Percentiles rank a stretch among this genome's conserved stretches.
phyloP scores from a whole-genome alignment of 208 protist genomes.

The Lotmaria passim region DNA sequence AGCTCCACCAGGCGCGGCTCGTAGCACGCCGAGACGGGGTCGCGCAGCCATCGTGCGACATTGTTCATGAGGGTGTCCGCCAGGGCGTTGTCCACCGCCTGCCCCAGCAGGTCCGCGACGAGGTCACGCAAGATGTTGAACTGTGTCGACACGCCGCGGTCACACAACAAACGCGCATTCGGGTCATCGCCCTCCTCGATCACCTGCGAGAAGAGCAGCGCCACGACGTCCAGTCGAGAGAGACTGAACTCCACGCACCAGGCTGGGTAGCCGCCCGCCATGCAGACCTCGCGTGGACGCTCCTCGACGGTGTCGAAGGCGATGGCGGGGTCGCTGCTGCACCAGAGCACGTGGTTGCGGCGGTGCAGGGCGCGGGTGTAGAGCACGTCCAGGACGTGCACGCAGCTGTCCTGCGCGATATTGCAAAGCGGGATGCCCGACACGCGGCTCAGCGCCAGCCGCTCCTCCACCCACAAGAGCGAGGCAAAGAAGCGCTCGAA shows the following conservation, averaged over 20 bases:
- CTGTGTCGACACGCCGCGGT: slow-evolving; percentile 85
- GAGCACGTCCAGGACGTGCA: slow-evolving; percentile 85
- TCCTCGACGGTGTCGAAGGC: slow-evolving; percentile 84
- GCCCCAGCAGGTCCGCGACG: slow-evolving; percentile 80
- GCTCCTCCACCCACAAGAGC: slow-evolving; percentile 84
- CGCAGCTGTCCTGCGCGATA: slow-evolving; percentile 84
- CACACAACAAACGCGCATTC: slow-evolving; percentile 67
- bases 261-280: slow-evolving; percentile 77
- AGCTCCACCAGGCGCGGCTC: slow-evolving; percentile 86
- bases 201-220: slow-evolving; percentile 88
- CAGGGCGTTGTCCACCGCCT: slow-evolving; percentile 63
- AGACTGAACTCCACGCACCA: slow-evolving; percentile 91
- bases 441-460: slow-evolving; percentile 76
- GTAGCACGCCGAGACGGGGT: slow-evolving; percentile 79
- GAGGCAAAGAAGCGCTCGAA: slow-evolving; percentile 86
- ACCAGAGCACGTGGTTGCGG: slow-evolving; percentile 83
- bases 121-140: slow-evolving; percentile 92
- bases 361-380: slow-evolving; percentile 79
- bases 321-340: slow-evolving; percentile 63
- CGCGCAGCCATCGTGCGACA: slow-evolving; percentile 87
- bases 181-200: slow-evolving; percentile 90
- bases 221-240: slow-evolving; percentile 86
- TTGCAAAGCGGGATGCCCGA: slow-evolving; percentile 89
- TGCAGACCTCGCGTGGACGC: slow-evolving; percentile 75
- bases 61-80: slow-evolving; percentile 80